A percentile compares a stretch with the other conserved stretches of the same genome.
phyloP scores from a whole-genome alignment of 805 yeast genomes.

The Isabelozyma gotoi region DNA sequence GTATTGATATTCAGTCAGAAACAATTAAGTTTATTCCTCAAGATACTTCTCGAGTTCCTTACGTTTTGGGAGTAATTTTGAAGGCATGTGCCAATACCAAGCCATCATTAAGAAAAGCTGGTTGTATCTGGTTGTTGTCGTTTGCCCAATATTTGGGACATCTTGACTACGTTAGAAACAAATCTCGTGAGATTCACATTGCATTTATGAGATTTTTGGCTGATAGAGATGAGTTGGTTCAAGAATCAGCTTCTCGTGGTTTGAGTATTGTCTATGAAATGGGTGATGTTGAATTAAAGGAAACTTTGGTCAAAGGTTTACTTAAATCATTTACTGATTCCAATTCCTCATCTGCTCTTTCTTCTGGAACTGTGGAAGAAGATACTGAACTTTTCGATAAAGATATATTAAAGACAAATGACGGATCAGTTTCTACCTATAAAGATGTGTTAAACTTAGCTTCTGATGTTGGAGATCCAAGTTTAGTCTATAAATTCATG shows the following conservation, averaged over 20 bases:
- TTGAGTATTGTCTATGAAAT: slow-evolving; percentile 76
- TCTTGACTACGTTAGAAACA: slow-evolving; percentile 32
- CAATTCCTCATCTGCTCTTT: slow-evolving; percentile 40
- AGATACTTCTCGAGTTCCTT: slow-evolving; percentile 17
- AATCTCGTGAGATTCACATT: slow-evolving; percentile 63
- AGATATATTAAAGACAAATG: slow-evolving; percentile 75
- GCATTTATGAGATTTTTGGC: slow-evolving; percentile 77
- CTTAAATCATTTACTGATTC: slow-evolving; percentile 78
- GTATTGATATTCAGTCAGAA: slow-evolving; percentile 53
- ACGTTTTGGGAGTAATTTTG: slow-evolving; percentile 51
- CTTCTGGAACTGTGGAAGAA: slow-evolving; percentile 67
- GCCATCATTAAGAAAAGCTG: slow-evolving; percentile 71
- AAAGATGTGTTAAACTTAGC: slow-evolving; percentile 87
- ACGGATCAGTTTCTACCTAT: slow-evolving; percentile 86
- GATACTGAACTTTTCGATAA: slow-evolving; percentile 87
- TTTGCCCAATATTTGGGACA: slow-evolving; percentile 72
- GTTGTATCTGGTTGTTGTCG: slow-evolving; percentile 85
- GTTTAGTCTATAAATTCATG: slow-evolving; percentile 92
- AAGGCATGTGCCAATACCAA: slow-evolving; percentile 59
- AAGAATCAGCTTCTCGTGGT: slow-evolving; percentile 91
- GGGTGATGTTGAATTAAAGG: slow-evolving; percentile 68
- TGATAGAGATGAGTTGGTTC: slow-evolving; percentile 83
- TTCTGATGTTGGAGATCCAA: slow-evolving; percentile 93
- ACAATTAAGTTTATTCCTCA: slow-evolving; percentile 14
- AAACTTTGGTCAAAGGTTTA: slow-evolving; percentile 69